Evolutionary conservation across 139 green algal species (phyloP).

Genomic region (Volvox reticuliferus): DNA sequence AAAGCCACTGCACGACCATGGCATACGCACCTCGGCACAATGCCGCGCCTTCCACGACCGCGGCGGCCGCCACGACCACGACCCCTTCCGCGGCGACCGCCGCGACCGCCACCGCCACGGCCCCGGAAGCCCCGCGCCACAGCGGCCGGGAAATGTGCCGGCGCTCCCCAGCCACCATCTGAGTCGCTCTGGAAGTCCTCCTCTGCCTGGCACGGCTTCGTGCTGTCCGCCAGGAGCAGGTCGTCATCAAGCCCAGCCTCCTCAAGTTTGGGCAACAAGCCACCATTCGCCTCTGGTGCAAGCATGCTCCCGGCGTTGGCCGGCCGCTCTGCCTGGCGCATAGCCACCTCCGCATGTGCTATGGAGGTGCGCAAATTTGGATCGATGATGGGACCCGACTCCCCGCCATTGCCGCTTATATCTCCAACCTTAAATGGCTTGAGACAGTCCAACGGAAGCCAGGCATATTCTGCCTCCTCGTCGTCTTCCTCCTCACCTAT

Average conservation of each 20-base stretch:
- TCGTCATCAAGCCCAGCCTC: background rate
- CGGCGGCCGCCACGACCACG: slow-evolving; percentile 52
- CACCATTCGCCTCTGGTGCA: slow-evolving; percentile 6
- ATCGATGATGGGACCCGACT: slow-evolving; percentile 31
- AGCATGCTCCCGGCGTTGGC: slow-evolving; percentile 23
- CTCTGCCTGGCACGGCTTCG: background rate
- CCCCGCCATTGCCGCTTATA: slow-evolving; percentile 46
- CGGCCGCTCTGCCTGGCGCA: slow-evolving; percentile 34
- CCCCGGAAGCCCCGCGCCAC: slow-evolving; percentile 8
- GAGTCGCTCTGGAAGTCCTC: slow-evolving; percentile 71
- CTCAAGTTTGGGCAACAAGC: background rate
- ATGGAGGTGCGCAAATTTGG: slow-evolving; percentile 58
- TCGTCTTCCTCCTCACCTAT: slow-evolving; percentile 62
- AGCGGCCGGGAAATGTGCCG: slow-evolving; percentile 35
- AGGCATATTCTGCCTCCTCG: slow-evolving; percentile 94
- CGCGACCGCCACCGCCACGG: slow-evolving; percentile 22
- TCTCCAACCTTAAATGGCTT: slow-evolving; percentile 80
- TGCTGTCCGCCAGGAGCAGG: background rate
- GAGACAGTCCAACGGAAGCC: slow-evolving; percentile 83
- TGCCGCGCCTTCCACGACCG: slow-evolving; percentile 50
- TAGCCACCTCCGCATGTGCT: slow-evolving; percentile 69
- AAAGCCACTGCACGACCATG: too few relatives aligned
- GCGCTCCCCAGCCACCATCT: slow-evolving; percentile 78
- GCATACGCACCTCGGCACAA: slow-evolving; percentile 29
- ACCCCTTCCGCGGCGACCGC: slow-evolving; percentile 24